phyloP scores from a whole-genome alignment of 2,329 filamentous ascomycete species.

The Colletotrichum sojae region DNA sequence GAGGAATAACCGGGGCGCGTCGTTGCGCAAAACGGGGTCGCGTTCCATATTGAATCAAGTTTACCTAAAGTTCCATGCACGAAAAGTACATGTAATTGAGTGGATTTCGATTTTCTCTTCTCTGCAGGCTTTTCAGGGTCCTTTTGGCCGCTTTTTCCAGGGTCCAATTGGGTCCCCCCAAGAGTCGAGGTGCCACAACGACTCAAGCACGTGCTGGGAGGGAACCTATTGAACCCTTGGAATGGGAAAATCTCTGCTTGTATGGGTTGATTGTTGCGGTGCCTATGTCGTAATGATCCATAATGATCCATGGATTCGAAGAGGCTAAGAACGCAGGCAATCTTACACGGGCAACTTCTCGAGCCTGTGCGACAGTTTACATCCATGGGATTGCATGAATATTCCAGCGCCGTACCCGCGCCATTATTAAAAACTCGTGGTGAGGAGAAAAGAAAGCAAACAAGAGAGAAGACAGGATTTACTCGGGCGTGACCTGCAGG shows the following conservation, averaged over 20 bases:
- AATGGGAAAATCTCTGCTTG: slow-evolving; percentile 19
- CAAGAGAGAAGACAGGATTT: not conserved
- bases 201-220: slow-evolving; percentile 20
- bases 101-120: not conserved
- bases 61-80: slow-evolving; percentile 23
- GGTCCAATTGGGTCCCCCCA: slow-evolving; percentile 6
- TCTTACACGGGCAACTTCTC: too few species aligned
- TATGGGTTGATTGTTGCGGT: slow-evolving; percentile 1
- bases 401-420: not conserved
- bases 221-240: not conserved
- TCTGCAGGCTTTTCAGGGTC: too few species aligned
- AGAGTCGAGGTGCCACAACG: slow-evolving; percentile 17
- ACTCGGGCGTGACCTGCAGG: slow-evolving; percentile 17
- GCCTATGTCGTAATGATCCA: slow-evolving; percentile 16
- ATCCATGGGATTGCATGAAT: not conserved
- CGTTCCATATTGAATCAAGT: slow-evolving; percentile 22
- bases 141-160: slow-evolving; percentile 9
- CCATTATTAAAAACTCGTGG: too few species aligned
- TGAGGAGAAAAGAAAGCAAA: slow-evolving; percentile 1
- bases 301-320: too few species aligned
- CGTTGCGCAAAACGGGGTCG: slow-evolving; percentile 28
- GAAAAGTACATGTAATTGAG: not conserved
- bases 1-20: slow-evolving; percentile 21
- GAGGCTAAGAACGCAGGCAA: too few species aligned
- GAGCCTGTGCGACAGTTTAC: too few species aligned